Conservation (phyloP, 2,329 filamentous ascomycete genomes). For the Zymoseptoria passerinii region DNA sequence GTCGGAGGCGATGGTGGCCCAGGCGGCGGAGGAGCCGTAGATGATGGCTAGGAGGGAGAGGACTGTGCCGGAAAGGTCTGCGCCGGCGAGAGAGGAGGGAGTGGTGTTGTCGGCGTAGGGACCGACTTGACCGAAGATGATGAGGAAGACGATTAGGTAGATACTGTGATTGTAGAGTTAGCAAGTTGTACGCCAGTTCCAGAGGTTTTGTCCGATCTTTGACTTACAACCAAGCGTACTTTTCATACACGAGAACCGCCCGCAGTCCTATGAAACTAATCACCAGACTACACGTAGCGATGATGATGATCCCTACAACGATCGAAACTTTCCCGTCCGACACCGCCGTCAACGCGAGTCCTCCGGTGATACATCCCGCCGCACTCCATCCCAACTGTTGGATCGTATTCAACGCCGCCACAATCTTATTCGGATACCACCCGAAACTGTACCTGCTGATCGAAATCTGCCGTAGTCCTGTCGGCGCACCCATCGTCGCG, state of each 20-base stretch:
- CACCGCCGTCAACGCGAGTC: slow-evolving; percentile 35
- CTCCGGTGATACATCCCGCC: slow-evolving; percentile 37
- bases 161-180: slow-evolving; percentile 8
- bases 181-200: not conserved
- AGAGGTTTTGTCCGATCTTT: not conserved
- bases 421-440: slow-evolving; percentile 44
- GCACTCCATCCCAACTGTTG: slow-evolving; percentile 39
- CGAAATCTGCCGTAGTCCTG: slow-evolving; percentile 37
- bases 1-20: slow-evolving; percentile 36
- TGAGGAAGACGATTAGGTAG: slow-evolving; percentile 40
- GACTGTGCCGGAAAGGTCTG: slow-evolving; percentile 22
- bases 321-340: slow-evolving; percentile 37
- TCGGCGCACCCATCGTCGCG: slow-evolving; percentile 28
- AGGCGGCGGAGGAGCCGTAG: slow-evolving; percentile 34
- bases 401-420: slow-evolving; percentile 40
- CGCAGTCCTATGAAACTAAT: slow-evolving; percentile 36
- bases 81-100: slow-evolving; percentile 23
- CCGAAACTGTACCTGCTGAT: slow-evolving; percentile 42
- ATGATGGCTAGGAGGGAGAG: slow-evolving; percentile 29
- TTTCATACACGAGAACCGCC: slow-evolving; percentile 41
- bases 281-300: slow-evolving; percentile 31
- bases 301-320: slow-evolving; percentile 38
- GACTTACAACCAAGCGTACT: slow-evolving; percentile 39
- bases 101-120: slow-evolving; percentile 35
- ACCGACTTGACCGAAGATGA: slow-evolving; percentile 42